Evolutionary conservation across 2,329 filamentous ascomycete species (phyloP), one percentile per base, ranked within the genome.

Genomic region (Ophiostoma himal-ulmi): DNA sequence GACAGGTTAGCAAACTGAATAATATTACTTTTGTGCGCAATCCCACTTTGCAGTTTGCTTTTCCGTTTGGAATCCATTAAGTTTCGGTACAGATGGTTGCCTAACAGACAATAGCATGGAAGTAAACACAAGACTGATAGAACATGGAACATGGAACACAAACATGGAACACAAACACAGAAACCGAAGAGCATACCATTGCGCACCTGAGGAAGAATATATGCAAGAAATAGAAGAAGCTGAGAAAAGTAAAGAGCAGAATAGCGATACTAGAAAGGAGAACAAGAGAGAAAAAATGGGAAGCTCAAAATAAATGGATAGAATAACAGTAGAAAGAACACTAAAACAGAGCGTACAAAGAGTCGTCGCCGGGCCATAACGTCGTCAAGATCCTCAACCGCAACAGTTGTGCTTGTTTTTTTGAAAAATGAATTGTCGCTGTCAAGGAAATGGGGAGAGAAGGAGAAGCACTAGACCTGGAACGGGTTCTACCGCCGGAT

Each of bases 401-500:
- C 41, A 48, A 41, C 17, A 22, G 10, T 26, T 3, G 17, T 30
- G 17, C 44, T n/a, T 48, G 14, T 48, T 48, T 48, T 17, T 48
- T 20, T 37, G 11, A 41, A 67, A 20, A 20, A 41, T 34, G 14
- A 22, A 67, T 22, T n/a, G 37, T 22, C n/a, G 17, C 44, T 39
- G 37, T 13, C 37, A 65, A 65, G 34, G 64, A 66, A 34, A 4
- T 11, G n/a, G 37, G 66, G n/a, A n/a, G 30, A 34, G 14, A 34
- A n/a, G 34, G 66, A 68, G 14, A 44, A 34, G 20, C 26, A 67
- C 44, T 36, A 37, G 11, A 11, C 22, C 67, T 41, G 34, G 26
- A 17, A 5, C 22, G 36, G 39, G n/a, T 30, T 36, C 70, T 71
- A 90, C 83, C 86, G 84, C 75, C 88, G 84, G 76, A 91, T 90